Base-by-base conservation (phyloP, 208 protist species). In the Trypanosoma avium region DNA sequence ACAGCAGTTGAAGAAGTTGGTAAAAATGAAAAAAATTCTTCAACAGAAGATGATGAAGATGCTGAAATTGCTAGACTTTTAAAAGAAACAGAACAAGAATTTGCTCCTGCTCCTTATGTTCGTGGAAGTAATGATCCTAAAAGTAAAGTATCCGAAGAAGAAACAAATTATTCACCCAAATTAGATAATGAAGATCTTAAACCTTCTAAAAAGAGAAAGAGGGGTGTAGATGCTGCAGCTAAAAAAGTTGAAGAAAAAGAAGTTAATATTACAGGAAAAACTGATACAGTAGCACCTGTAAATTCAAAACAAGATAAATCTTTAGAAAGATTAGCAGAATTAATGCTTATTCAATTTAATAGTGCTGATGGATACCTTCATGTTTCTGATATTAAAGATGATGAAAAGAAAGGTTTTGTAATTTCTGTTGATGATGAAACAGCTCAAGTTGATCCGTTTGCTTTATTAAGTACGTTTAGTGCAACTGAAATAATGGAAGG, bases 331-430 rank as follows among this genome's bases (percentile, higher is more conserved):
- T 69, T 94, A 0, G 79, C 84, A 3, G 81, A 89, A 56, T 64
- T 94, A 5, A 91, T 94, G 84, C 56, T 94, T 53, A 80, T 59
- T 54, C 88, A 94, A 74, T 89, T 91, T 61, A 92, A 86, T 69
- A 91, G 80, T 52, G 84, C 88, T 1, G 88, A 94, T 60, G 88
- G 88, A 0, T 94, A 84, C 61, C 70, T 94, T 8, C 88, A 90
- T 63, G 61, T 77, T 59, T 61, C 62, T 0, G 77, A 88, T 63
- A 67, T 79, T 30, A 64, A 46, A 38, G 62, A 72, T 26, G 84
- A 94, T 50, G 78, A 88, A 61, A 77, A 84, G 66, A 73, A 73
- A 9, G 88, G 88, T 3, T 70, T 84, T 36, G 75, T 91, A 29
- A 59, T 88, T 5, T 63, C 65, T 17, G 54, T 92, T 35, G 88